These are phyloP conservation scores for Lentinula sp. DNA, from an alignment of 768 basidiomycete species.

Conservation along the genomic window DNA sequence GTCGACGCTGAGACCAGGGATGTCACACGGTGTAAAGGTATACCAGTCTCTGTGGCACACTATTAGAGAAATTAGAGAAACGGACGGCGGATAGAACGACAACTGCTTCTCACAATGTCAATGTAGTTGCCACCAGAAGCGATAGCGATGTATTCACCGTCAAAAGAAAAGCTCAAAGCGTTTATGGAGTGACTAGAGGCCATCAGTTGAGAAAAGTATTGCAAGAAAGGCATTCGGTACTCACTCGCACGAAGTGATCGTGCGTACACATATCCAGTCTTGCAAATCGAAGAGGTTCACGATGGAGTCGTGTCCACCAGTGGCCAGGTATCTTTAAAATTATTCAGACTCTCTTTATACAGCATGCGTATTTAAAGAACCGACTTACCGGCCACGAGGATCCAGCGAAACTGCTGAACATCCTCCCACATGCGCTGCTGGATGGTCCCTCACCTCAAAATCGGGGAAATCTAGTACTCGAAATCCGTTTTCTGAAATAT, in stretches of 20 bases:
- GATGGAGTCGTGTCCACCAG: slow-evolving; percentile 78
- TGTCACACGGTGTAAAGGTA: slow-evolving; percentile 71
- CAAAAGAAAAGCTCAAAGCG: slow-evolving; percentile 72
- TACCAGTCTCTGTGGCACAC: slow-evolving; percentile 76
- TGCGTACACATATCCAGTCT: slow-evolving; percentile 78
- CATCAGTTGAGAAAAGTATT: neutral
- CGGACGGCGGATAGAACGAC: neutral
- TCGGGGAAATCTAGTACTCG: slow-evolving; percentile 68
- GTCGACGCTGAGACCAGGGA: slow-evolving; percentile 67
- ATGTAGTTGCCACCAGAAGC: slow-evolving; percentile 68
- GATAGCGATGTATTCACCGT: slow-evolving; percentile 79
- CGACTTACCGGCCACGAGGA: slow-evolving; percentile 61
- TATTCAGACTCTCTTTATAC: slow-evolving; percentile 2
- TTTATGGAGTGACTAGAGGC: slow-evolving; percentile 58
- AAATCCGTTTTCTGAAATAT: slow-evolving; percentile 57
- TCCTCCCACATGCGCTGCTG: slow-evolving; percentile 77
- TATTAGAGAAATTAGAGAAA: slow-evolving; percentile 18
- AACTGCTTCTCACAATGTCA: slow-evolving; percentile 60
- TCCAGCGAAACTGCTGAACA: slow-evolving; percentile 72
- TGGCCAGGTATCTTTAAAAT: slow-evolving; percentile 60
- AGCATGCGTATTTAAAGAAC: neutral
- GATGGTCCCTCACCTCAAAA: slow-evolving; percentile 49
- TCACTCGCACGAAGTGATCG: slow-evolving; percentile 77
- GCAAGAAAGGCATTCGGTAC: slow-evolving; percentile 19
- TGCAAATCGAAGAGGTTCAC: slow-evolving; percentile 74